phyloP scores from a whole-genome alignment of 2,329 filamentous ascomycete species.

The Diaporthe sp. region DNA sequence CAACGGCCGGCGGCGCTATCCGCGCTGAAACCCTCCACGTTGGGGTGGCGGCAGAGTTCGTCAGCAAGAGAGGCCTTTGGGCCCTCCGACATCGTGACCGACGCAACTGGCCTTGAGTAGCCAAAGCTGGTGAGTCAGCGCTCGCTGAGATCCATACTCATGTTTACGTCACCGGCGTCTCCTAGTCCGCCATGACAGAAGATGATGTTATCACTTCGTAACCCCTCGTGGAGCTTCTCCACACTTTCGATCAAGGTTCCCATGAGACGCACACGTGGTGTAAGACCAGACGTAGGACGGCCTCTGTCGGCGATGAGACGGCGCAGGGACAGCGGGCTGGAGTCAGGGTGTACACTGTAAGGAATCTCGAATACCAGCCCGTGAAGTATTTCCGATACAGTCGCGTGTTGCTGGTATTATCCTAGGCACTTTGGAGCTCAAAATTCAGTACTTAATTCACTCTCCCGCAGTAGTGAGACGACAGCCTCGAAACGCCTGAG shows the following conservation, averaged over 20 bases:
- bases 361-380: background rate
- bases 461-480: background rate
- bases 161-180: background rate
- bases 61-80: background rate
- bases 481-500: background rate
- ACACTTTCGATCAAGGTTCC: background rate
- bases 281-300: background rate
- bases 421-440: background rate
- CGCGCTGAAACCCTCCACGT: background rate
- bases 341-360: background rate
- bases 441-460: background rate
- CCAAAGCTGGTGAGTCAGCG: background rate
- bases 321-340: background rate
- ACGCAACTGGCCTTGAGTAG: background rate
- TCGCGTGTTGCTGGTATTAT: background rate
- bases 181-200: background rate
- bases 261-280: background rate
- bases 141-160: background rate
- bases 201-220: background rate
- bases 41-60: background rate
- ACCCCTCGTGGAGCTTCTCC: background rate
- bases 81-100: background rate
- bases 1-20: background rate
- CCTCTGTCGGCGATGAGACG: background rate
- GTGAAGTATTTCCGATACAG: background rate